Evolutionary conservation across 495 filamentous ascomycete genomes (phyloP).

Genomic region (Penicillium paxilli): DNA sequence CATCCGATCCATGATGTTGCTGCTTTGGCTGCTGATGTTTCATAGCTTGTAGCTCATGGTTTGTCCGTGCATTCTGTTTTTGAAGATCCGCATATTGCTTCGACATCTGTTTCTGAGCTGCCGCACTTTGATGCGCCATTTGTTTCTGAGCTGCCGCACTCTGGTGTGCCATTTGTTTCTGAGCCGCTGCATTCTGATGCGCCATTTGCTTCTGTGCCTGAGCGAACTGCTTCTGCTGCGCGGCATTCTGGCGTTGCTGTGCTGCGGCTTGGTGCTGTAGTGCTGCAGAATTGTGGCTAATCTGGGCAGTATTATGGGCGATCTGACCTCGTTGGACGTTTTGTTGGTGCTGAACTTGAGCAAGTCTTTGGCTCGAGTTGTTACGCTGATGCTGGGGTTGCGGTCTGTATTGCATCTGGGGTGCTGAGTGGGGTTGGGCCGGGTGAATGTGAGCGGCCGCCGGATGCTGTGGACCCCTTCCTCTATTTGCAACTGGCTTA

Average conservation of each 20-base stretch:
- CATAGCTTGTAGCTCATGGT: not conserved
- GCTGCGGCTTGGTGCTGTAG: not conserved
- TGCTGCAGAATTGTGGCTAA: not conserved
- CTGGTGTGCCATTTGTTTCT: not conserved
- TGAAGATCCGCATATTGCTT: not conserved
- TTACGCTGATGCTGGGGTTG: not conserved
- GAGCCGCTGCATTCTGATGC: not conserved
- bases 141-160: not conserved
- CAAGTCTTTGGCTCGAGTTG: not conserved
- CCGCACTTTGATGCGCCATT: not conserved
- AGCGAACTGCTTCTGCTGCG: not conserved
- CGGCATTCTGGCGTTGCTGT: not conserved
- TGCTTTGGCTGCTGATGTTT: not conserved
- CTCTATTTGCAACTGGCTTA: not conserved
- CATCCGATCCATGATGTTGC: not conserved
- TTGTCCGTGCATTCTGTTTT: not conserved
- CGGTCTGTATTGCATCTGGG: not conserved
- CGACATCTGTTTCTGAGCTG: not conserved
- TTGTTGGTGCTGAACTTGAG: not conserved
- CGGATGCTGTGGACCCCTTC: not conserved
- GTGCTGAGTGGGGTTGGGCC: not conserved
- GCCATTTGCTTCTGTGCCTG: no score
- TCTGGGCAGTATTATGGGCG: not conserved
- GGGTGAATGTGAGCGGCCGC: not conserved
- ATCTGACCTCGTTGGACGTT: not conserved